Conservation (phyloP, 768 basidiomycete genomes). For the Calocera viscosa region DNA sequence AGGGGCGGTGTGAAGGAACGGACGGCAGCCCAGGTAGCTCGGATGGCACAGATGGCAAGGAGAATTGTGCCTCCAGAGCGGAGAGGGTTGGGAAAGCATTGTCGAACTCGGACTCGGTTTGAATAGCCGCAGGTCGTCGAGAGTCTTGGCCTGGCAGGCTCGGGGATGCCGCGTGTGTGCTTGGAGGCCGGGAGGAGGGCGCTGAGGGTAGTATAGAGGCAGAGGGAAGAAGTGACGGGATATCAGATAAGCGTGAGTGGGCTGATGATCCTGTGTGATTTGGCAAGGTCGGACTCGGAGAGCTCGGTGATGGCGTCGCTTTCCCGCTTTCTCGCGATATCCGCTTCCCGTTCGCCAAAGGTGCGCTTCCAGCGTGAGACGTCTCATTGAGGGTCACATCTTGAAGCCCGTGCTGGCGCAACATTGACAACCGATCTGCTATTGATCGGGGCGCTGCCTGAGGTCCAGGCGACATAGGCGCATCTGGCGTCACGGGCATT, state of each 20-base stretch:
- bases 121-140: conserved; percentile 4
- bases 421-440: not conserved
- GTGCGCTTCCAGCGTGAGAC: not conserved
- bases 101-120: conserved; percentile 39
- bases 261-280: not conserved
- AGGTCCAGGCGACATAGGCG: not conserved
- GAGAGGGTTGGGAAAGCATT: conserved; percentile 61
- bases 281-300: not conserved
- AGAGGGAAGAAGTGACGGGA: not conserved
- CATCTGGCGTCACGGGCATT: not conserved
- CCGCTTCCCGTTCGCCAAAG: not conserved
- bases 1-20: conserved; percentile 30
- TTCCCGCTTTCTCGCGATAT: not conserved
- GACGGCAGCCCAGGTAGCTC: conserved; percentile 3
- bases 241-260: not conserved
- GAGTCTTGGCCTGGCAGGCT: not conserved
- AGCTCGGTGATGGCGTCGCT: not conserved
- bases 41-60: conserved; percentile 10
- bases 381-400: not conserved
- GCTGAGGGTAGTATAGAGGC: not conserved
- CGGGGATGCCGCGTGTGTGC: not conserved
- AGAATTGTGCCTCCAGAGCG: conserved; percentile 10
- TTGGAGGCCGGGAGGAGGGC: not conserved
- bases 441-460: not conserved
- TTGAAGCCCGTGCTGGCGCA: not conserved